Conservation (phyloP, 2,329 filamentous ascomycete species). For the Hypoxylon sp. region DNA sequence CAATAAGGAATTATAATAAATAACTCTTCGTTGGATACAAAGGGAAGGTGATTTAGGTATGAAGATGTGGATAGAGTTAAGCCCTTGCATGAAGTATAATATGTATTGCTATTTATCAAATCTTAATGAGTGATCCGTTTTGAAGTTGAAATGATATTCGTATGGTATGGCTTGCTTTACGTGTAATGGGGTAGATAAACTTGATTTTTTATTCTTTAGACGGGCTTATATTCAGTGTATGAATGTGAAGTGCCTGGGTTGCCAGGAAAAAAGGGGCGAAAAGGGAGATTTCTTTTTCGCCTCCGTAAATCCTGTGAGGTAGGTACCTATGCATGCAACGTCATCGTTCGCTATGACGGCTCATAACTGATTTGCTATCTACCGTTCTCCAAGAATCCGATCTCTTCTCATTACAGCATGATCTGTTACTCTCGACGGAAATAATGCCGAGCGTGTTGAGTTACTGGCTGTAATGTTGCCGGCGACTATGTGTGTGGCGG, state of each 20-base stretch:
- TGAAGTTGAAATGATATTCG: neutral
- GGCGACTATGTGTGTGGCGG: neutral
- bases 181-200: neutral
- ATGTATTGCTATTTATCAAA: neutral
- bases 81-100: neutral
- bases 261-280: too few relatives aligned
- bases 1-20: neutral
- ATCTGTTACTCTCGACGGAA: neutral
- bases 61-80: neutral
- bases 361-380: neutral
- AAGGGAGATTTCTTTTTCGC: too few relatives aligned
- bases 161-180: too few relatives aligned
- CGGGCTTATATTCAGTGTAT: neutral
- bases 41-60: neutral
- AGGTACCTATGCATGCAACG: neutral
- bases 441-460: neutral
- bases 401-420: slow-evolving; percentile 1
- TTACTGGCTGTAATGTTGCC: neutral
- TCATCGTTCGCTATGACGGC: neutral
- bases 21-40: neutral
- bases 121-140: neutral
- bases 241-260: neutral
- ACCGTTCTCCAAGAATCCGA: neutral
- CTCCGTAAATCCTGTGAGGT: neutral
- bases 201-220: neutral